Evolutionary conservation across 2,329 filamentous ascomycete species (phyloP).

Genomic region (Penicillium olsonii): DNA sequence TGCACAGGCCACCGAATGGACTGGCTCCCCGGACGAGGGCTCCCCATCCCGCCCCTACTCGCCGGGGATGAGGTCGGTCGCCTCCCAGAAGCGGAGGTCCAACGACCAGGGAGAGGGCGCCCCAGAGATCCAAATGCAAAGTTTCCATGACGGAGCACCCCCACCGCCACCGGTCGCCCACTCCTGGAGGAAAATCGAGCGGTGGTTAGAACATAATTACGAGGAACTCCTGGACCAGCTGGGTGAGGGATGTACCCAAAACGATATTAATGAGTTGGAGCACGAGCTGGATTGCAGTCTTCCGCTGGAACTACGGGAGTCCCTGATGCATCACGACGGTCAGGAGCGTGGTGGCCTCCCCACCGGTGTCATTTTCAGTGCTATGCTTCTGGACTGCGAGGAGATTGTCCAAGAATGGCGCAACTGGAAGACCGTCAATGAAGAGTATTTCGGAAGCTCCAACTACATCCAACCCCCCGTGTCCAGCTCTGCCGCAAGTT

Average conservation of each 20-base stretch:
- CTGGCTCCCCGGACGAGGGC: conserved; percentile 57
- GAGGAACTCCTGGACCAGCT: conserved; percentile 92
- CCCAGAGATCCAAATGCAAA: conserved; percentile 94
- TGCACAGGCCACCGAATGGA: conserved; percentile 62
- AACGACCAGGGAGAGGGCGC: conserved; percentile 67
- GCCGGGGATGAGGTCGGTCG: conserved; percentile 80
- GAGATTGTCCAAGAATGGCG: conserved; percentile 98
- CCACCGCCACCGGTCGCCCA: conserved; percentile 84
- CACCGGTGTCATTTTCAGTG: conserved; percentile 88
- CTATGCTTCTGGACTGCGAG: conserved; percentile 96
- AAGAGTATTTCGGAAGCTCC: conserved; percentile 74
- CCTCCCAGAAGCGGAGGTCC: conserved; percentile 62
- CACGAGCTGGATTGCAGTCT: conserved; percentile 93
- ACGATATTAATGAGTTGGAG: conserved; percentile 95
- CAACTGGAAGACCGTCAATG: conserved; percentile 92
- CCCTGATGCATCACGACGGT: conserved; percentile 87
- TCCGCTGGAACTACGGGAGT: conserved; percentile 90
- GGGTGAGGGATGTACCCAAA: conserved; percentile 85
- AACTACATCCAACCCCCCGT: conserved; percentile 60
- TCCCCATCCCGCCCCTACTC: conserved; percentile 76
- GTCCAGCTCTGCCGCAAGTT: conserved; percentile 66
- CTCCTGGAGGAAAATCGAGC: conserved; percentile 92
- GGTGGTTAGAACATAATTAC: conserved; percentile 93
- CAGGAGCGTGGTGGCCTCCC: conserved; percentile 90
- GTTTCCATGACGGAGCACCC: conserved; percentile 86